A percentile compares a stretch with the other conserved stretches of the same genome.
These are phyloP conservation scores for Brassica nigra DNA, from an alignment of 345 rosid species.

Conservation along the genomic window DNA sequence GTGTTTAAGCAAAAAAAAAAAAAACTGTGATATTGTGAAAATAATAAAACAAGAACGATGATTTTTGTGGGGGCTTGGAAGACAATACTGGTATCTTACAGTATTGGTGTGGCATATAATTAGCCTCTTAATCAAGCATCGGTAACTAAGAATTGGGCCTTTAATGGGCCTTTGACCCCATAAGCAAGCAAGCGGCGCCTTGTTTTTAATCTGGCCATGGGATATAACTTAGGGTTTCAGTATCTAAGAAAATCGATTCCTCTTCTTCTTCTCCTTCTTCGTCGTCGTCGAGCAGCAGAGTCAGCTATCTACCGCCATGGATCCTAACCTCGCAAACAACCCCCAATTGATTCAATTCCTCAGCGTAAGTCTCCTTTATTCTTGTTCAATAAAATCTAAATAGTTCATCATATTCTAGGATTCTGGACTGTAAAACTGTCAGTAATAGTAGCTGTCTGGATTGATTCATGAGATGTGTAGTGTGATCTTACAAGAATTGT, in stretches of 20 bases:
- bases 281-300: slow-evolving; percentile 8
- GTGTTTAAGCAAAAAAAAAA: too few relatives aligned
- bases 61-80: background rate
- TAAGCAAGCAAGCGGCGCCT: background rate
- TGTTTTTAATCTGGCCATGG: background rate
- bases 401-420: background rate
- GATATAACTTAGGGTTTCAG: slow-evolving; percentile 26
- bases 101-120: background rate
- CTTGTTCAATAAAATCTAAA: background rate
- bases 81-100: too few relatives aligned
- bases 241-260: background rate
- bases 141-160: background rate
- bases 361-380: slow-evolving; percentile 44
- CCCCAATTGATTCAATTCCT: slow-evolving; percentile 65
- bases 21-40: background rate
- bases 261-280: slow-evolving; percentile 9
- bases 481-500: too few relatives aligned
- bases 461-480: background rate
- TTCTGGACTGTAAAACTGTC: background rate
- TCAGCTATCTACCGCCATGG: slow-evolving; percentile 41
- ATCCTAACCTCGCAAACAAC: slow-evolving; percentile 39
- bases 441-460: background rate
- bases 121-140: background rate
- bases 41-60: background rate
- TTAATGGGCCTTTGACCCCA: background rate